Base-by-base conservation (phyloP, 768 basidiomycete genomes). In the Auriscalpium vulgare region DNA sequence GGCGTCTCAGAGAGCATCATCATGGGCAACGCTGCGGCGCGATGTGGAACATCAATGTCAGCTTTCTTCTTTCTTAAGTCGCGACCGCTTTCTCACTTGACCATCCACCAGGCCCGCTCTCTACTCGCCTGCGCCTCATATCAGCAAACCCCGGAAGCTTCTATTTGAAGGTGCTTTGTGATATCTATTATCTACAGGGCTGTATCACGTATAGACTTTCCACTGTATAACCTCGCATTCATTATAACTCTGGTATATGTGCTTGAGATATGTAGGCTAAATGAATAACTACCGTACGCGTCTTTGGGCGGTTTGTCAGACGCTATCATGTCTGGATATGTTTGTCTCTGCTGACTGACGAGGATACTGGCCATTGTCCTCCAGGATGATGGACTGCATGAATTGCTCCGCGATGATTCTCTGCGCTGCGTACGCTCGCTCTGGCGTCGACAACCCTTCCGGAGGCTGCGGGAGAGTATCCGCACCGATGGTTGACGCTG, bases 1-100 rank as follows among this genome's bases (percentile, higher is more conserved):
- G 97, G 97, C 51, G 95, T 99, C 7, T 98, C 97, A 17, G 97
- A 99, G 70, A 97, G 95, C 68, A 99, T 99, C 68, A 98, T 99
- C 70, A 95, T 99, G 93, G 95, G 95, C 36, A 97, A 95, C 65
- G 86, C 95, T 38, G 94, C 95, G 1, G 88, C 92, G 6, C 88
- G 84, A 65, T 95, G 93, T 65, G 95, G 95, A 29, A 97, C 95
- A 9, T 95, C 93, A 0, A 87, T 97, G 93, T 95, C 67, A 59
- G 82, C 71, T 23, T 51, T 4, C 57, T 51, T 36, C 17, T 51
- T 49, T 47, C 45, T n/a, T n/a, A n/a, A 11, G 37, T 1, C 14
- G 43, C 23, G 29, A 29, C 7, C 50, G 35, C 53, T 51, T 29
- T 51, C 21, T 37, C 47, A 55, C 53, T 55, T 37, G 29, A 36